Evolutionary conservation across 1,284 basidiomycete species (phyloP).

Genomic region (Cutaneotrichosporon cutaneum): DNA sequence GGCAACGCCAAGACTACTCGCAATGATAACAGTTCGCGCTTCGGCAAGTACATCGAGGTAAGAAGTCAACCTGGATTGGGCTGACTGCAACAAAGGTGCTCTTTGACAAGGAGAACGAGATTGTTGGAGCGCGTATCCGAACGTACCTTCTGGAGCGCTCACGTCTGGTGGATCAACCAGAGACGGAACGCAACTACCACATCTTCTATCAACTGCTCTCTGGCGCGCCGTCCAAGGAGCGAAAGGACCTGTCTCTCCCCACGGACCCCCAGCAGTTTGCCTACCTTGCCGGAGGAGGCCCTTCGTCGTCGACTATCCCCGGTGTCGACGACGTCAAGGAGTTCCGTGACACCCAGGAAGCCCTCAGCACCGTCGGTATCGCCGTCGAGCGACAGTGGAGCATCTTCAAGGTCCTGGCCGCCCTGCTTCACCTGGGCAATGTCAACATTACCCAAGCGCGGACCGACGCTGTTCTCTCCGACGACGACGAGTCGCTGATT

Average conservation of each 20-base stretch:
- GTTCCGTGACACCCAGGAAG: conserved; percentile 88
- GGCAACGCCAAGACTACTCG: conserved; percentile 99
- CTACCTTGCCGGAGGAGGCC: conserved; percentile 91
- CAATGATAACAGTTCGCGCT: conserved; percentile 98
- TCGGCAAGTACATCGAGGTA: conserved; percentile 99
- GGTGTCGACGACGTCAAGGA: conserved; percentile 96
- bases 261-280: conserved; percentile 78
- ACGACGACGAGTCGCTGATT: conserved; percentile 76
- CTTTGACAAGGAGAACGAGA: conserved; percentile 91
- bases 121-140: conserved; percentile 94
- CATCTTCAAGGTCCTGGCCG: conserved; percentile 90
- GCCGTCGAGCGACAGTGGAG: conserved; percentile 97
- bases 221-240: conserved; percentile 90
- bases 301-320: conserved; percentile 75
- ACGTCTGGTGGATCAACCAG: conserved; percentile 94
- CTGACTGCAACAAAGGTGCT: conserved; percentile 64
- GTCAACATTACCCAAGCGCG: conserved; percentile 81
- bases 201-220: conserved; percentile 99
- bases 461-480: conserved; percentile 79
- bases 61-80: conserved; percentile 24
- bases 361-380: conserved; percentile 94
- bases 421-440: conserved; percentile 93
- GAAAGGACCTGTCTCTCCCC: conserved; percentile 89
- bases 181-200: conserved; percentile 97
- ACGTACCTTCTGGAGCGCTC: conserved; percentile 97